These are phyloP conservation scores for Rosa chinensis DNA, from an alignment of 306 rosid species.

Conservation along the genomic window DNA sequence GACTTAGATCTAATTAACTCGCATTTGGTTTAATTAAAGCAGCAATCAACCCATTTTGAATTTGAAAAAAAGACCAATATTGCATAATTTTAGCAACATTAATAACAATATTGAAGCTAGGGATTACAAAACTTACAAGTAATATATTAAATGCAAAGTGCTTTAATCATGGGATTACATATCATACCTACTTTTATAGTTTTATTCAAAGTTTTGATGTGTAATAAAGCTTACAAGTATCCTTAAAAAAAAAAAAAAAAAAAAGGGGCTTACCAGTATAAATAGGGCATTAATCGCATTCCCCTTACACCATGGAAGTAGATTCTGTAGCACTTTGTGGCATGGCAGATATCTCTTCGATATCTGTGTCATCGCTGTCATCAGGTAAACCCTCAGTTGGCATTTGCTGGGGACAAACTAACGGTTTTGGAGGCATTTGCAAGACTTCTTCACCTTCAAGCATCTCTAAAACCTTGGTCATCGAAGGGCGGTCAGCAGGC, in stretches of 20 bases:
- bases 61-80: too few species aligned
- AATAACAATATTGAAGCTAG: too few species aligned
- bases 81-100: too few species aligned
- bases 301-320: constrained; percentile 11
- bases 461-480: constrained; percentile 34
- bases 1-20: too few species aligned
- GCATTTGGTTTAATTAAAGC: too few species aligned
- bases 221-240: neutral
- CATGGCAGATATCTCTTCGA: neutral
- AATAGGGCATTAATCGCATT: neutral
- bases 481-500: constrained; percentile 31
- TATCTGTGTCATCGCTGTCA: neutral
- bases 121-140: too few species aligned
- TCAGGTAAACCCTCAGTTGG: neutral
- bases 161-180: too few species aligned
- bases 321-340: neutral
- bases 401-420: neutral
- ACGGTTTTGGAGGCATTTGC: constrained; percentile 41
- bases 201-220: neutral
- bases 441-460: constrained; percentile 17
- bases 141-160: too few species aligned
- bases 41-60: too few species aligned
- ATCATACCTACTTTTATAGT: too few species aligned
- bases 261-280: neutral
- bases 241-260: too few species aligned